These are phyloP conservation scores for Botrytis byssoidea DNA, from an alignment of 2,329 filamentous ascomycete genomes.

Conservation along the genomic window DNA sequence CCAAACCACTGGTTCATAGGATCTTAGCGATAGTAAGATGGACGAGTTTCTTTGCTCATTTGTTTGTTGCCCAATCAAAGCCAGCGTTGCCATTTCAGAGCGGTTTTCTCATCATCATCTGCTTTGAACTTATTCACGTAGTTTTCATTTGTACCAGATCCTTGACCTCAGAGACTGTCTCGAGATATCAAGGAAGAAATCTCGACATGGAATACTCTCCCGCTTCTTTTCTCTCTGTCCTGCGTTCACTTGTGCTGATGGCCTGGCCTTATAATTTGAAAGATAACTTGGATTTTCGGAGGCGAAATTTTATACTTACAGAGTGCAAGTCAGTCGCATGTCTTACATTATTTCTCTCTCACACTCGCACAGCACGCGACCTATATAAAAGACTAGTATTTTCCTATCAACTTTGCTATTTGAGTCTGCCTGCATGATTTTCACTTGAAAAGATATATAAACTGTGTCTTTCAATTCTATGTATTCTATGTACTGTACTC, in stretches of 20 bases:
- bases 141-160: fast-evolving
- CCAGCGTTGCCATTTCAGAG: not conserved
- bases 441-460: not conserved
- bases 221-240: not conserved
- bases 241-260: not conserved
- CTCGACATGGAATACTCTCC: not conserved
- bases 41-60: not conserved
- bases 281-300: not conserved
- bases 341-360: not conserved
- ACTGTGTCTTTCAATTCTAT: not conserved
- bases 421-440: not conserved
- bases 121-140: fast-evolving
- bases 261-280: not conserved
- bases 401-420: not conserved
- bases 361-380: not conserved
- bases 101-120: not conserved
- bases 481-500: too few species aligned
- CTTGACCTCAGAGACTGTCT: not conserved
- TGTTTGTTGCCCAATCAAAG: not conserved
- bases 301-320: not conserved
- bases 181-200: not conserved
- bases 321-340: not conserved
- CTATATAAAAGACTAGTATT: not conserved
- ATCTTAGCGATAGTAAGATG: not conserved
- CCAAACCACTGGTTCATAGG: not conserved